A percentile compares a stretch with the other conserved stretches of the same genome.
These are phyloP conservation scores for Psilocybe sp. DNA, from an alignment of 768 basidiomycete species.

Conservation along the genomic window DNA sequence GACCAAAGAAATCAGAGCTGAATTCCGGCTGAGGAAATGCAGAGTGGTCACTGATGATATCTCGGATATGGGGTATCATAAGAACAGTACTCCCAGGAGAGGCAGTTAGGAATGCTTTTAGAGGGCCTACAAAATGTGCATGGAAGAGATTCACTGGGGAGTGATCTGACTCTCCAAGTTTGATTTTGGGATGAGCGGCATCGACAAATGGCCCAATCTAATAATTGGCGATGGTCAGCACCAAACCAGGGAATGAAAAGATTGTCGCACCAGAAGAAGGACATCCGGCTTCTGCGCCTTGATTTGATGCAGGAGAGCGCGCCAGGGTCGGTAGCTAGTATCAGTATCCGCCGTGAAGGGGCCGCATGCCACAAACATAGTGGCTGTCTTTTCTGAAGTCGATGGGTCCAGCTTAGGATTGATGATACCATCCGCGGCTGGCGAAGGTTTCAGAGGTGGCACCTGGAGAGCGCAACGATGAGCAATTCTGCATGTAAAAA, in stretches of 20 bases:
- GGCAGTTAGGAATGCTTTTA: constrained; percentile 54
- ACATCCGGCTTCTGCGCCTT: constrained; percentile 67
- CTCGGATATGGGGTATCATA: constrained; percentile 79
- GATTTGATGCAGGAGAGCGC: constrained; percentile 59
- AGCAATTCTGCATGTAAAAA: neutral
- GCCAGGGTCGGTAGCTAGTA: constrained; percentile 72
- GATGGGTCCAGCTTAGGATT: constrained; percentile 34
- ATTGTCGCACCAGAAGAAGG: constrained; percentile 63
- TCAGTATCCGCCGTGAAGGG: constrained; percentile 84
- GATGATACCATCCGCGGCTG: constrained; percentile 20
- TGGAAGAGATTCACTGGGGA: constrained; percentile 69
- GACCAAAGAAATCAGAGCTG: constrained; percentile 32
- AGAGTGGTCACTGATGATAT: constrained; percentile 73
- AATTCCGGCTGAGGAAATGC: constrained; percentile 84
- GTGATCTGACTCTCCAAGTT: constrained; percentile 67
- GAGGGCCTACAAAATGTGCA: constrained; percentile 52
- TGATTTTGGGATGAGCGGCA: constrained; percentile 67
- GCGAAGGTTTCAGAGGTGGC: constrained; percentile 53
- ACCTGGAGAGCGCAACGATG: constrained; percentile 39
- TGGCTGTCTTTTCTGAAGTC: constrained; percentile 47
- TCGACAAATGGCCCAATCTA: constrained; percentile 95
- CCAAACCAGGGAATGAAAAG: neutral
- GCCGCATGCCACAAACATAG: constrained; percentile 75
- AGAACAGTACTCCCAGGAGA: constrained; percentile 73
- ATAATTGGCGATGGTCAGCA: neutral